phyloP scores from a whole-genome alignment of 495 filamentous ascomycete genomes.

The Pseudevernia furfuracea region DNA sequence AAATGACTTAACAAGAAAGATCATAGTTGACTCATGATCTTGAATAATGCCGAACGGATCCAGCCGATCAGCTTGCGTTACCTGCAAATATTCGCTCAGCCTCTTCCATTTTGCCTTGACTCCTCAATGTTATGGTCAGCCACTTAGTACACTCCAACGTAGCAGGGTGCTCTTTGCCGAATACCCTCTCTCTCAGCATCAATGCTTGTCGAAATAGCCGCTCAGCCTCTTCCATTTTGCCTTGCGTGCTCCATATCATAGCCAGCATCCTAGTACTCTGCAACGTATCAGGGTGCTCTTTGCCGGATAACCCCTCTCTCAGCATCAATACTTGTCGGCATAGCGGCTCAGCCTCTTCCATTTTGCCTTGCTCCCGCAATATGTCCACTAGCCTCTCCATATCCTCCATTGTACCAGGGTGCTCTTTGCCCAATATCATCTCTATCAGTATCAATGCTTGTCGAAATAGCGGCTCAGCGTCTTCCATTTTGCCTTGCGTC shows the following conservation, averaged over 20 bases:
- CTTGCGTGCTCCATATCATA: not conserved
- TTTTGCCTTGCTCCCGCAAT: conserved; percentile 4
- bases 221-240: conserved; percentile 24
- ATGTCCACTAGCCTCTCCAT: conserved; percentile 23
- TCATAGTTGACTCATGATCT: too few relatives aligned
- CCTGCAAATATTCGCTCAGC: conserved; percentile 32
- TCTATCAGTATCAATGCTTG: conserved; percentile 17
- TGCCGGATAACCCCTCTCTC: conserved; percentile 28
- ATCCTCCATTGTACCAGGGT: conserved; percentile 23
- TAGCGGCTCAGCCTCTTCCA: conserved; percentile 31
- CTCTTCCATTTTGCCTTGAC: conserved; percentile 32
- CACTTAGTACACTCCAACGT: conserved; percentile 26
- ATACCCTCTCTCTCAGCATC: conserved; percentile 27
- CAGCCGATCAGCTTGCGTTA: too few relatives aligned
- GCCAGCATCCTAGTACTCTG: conserved; percentile 27
- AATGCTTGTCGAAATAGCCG: conserved; percentile 25
- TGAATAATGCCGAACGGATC: too few relatives aligned
- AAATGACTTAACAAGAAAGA: too few relatives aligned
- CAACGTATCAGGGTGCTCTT: conserved; percentile 29
- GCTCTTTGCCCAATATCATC: conserved; percentile 21
- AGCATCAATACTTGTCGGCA: conserved; percentile 23
- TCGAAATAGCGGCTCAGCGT: conserved; percentile 4
- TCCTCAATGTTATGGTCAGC: conserved; percentile 24
- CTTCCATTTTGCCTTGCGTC: conserved; percentile 30
- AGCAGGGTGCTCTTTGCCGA: conserved; percentile 30